Base-by-base conservation (phyloP, 208 protist genomes). In the Acanthamoeba healyi region DNA sequence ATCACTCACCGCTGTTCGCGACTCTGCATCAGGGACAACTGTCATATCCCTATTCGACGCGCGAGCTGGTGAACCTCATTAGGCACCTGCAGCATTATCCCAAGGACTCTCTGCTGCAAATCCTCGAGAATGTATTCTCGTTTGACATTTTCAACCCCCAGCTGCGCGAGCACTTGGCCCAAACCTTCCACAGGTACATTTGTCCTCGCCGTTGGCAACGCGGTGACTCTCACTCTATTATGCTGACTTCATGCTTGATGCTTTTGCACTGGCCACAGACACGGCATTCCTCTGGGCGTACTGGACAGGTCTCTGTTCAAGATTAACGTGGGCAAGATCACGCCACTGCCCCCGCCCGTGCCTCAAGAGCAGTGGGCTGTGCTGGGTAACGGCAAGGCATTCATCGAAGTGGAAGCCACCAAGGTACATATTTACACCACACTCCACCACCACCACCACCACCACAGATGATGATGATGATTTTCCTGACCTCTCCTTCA, bases 21-120 rank as follows among this genome's bases (percentile, higher is more conserved):
- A n/a, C n/a, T n/a, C n/a, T n/a, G n/a, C n/a, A n/a, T n/a, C 97
- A 98, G 65, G 98, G 98, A n/a, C 95, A 97, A 74, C 95, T 99
- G 32, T 95, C 97, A 36, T 97, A 97, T 94, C 96, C 96, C 9
- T 96, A 96, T 74, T 95, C 81, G 7, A 92, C 79, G 24, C 58
- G 98, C 42, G 98, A 99, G 96, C 96, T 99, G 34, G 99, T 99
- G 54, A 98, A 98, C 34, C 97, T 99, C 63, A 98, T 98, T 63
- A 97, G 98, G 87, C 99, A 99, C 95, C 94, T 99, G 70, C 91
- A 98, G 26, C 90, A 88, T 22, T 99, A 97, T 91, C 98, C 98
- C 36, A 95, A 98, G 81, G 98, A 99, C 92, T 70, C 70, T 5
- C 77, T 95, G 14, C 54, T 94, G 19, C 74, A 94, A 22, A 82